Base-by-base conservation (phyloP, 2,329 filamentous ascomycete species). In the Fusarium drepaniforme region DNA sequence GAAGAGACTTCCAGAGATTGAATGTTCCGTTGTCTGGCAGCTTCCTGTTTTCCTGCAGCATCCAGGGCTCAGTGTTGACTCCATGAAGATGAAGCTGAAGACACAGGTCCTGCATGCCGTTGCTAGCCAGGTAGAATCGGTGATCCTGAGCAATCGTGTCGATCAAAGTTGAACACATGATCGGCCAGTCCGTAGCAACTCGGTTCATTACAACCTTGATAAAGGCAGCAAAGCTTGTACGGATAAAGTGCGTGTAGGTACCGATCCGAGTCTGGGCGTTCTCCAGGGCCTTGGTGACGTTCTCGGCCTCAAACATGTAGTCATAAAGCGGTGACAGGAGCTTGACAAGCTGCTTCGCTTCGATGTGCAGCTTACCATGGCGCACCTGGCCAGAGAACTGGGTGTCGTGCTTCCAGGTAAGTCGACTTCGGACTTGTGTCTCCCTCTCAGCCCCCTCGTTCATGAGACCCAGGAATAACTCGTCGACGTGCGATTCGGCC, bases 291-390 rank as follows among this genome's bases (percentile, higher is more conserved):
- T 60, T 70, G 1, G 42, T 44, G 4, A 80, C 64, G 56, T 85
- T 82, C 73, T 88, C 87, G 25, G 79, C 58, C 23, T 78, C 62
- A 57, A 90, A 88, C 83, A 90, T 87, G 9, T 82, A 75, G 15
- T 82, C 72, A 73, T 88, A 89, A 3, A 88, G 72, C 5, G 80
- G 67, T 62, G 85, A 84, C 3, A 89, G 70, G 12, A 86, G 70
- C 4, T 71, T 71, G 3, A 83, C 83, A 1, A 90, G 79, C 11
- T 83, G 78, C 4, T 81, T 71, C 0, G 83, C 75, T 1, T 85
- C 82, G 16, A 87, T 80, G 28, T 74, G 71, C 5, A 85, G 62
- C 35, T 74, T 75, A 21, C 74, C 71, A 51, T 77, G 71, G n/a
- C 66, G 53, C 2, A 59, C 35, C 21, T 77, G 64, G 5, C 75